Percentiles rank a stretch among this genome's conserved stretches.
Evolutionary conservation across 2,329 filamentous ascomycete species (phyloP).

Genomic region (Colletotrichum sp.): DNA sequence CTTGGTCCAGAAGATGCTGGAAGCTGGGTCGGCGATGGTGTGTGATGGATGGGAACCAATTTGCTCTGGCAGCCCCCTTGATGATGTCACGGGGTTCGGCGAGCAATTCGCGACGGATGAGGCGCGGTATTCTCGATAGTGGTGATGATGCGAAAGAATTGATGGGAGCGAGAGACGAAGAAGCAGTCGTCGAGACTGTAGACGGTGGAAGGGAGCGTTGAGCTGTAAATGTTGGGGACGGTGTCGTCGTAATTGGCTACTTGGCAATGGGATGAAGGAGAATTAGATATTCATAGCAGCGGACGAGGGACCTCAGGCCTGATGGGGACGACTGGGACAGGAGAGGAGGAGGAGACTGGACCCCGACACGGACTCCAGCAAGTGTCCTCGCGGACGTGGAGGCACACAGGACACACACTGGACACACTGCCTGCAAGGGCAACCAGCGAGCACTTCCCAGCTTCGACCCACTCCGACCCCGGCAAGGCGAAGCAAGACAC

Average conservation of each 20-base stretch:
- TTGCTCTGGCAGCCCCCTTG: slow-evolving; percentile 6
- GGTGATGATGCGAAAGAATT: neutral
- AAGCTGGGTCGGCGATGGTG: neutral
- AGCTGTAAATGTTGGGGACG: slow-evolving; percentile 16
- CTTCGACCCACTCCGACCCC: neutral
- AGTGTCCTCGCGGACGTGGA: neutral
- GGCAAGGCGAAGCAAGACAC: neutral
- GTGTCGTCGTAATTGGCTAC: slow-evolving; percentile 21
- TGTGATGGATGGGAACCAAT: neutral
- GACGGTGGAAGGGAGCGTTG: neutral
- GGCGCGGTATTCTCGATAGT: neutral
- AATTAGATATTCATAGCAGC: slow-evolving; percentile 20
- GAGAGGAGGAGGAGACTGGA: slow-evolving; percentile 1
- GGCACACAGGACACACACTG: neutral
- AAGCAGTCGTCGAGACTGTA: slow-evolving; percentile 11
- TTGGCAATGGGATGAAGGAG: slow-evolving; percentile 22
- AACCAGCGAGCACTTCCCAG: neutral
- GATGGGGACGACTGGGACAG: neutral
- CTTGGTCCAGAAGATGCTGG: slow-evolving; percentile 7
- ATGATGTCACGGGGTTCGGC: slow-evolving; percentile 20
- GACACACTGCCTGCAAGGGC: neutral
- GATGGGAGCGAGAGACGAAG: slow-evolving; percentile 12
- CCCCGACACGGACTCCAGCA: slow-evolving; percentile 7
- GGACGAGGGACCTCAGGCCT: neutral
- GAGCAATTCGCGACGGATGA: neutral